phyloP scores from a whole-genome alignment of 2,329 filamentous ascomycete species.

The Hypoxylon sp. region DNA sequence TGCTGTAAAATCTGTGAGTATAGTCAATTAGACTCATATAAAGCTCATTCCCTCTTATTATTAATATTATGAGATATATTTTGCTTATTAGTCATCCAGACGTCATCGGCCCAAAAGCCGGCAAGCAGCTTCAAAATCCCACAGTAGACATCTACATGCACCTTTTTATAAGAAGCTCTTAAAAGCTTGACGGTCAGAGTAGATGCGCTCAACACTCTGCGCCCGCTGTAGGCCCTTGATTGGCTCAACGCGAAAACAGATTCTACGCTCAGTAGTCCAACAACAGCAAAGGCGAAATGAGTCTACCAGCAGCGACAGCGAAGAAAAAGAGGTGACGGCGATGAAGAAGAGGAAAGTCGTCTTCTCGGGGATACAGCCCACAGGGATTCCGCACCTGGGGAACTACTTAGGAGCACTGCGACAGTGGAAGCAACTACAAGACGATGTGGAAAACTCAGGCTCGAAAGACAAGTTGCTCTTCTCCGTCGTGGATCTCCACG shows the following conservation, averaged over 20 bases:
- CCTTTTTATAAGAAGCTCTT: neutral
- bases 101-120: neutral
- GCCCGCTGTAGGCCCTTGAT: conserved; percentile 44
- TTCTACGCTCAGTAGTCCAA: conserved; percentile 4
- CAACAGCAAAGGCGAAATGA: conserved; percentile 34
- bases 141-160: neutral
- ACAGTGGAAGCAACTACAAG: conserved; percentile 87
- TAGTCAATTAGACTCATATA: conserved; percentile 1
- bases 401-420: conserved; percentile 94
- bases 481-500: conserved; percentile 94
- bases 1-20: neutral
- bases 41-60: neutral
- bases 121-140: neutral
- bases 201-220: conserved; percentile 44
- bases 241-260: conserved; percentile 33
- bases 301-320: conserved; percentile 23
- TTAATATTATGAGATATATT: neutral
- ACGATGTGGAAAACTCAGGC: conserved; percentile 63
- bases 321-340: conserved; percentile 4
- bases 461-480: conserved; percentile 78
- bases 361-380: conserved; percentile 98
- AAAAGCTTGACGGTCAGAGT: conserved; percentile 18
- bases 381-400: conserved; percentile 91
- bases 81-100: conserved; percentile 16
- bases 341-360: conserved; percentile 64